Evolutionary conservation across 1,284 basidiomycete species (phyloP), one percentile per base, ranked within the genome.

Genomic region (Malassezia furfur): DNA sequence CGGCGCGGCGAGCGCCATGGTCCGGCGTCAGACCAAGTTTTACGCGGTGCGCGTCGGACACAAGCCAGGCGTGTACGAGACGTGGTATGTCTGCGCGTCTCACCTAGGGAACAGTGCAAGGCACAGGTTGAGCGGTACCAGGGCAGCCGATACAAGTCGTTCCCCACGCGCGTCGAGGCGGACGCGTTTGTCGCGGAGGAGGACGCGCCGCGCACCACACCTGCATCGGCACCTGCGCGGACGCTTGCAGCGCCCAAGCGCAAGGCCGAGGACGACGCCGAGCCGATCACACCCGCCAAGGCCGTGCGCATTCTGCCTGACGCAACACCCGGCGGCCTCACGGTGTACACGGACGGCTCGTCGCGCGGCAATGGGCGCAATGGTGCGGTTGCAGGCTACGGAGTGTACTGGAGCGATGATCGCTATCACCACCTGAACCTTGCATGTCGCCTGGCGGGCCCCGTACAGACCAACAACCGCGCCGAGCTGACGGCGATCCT

Each of bases 401-500:
- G 66, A 3, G 68, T 74, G 11, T 72, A 59, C 53, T 73, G 64
- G 47, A 60, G 55, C 31, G 55, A 63, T 22, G 32, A 59, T 3
- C 31, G 48, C 11, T 54, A 48, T 31, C 46, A 40, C 15, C 41
- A 28, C 52, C 87, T 87, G 48, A 88, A 88, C 66, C 72, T 88
- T 2, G 79, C 83, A 0, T 85, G 87, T 64, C 79, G 88, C 19
- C 85, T 87, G 63, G 85, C 86, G 2, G 89, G 88, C 1, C 77
- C 76, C 10, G 30, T 58, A 43, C 88, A 91, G 70, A 91, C 88
- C 0, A 91, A 91, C 70, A 91, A 91, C 61, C 79, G 87, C 12
- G 88, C 87, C 3, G 88, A 91, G 72, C 79, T 91, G 28, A 44
- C 88, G 85, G 87, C 86, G 3, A 85, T 90, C 60, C 76, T 84